Evolutionary conservation across 2,329 filamentous ascomycete genomes (phyloP), one percentile per base, ranked within the genome.

Genomic region (Chlorencoelia australis): DNA sequence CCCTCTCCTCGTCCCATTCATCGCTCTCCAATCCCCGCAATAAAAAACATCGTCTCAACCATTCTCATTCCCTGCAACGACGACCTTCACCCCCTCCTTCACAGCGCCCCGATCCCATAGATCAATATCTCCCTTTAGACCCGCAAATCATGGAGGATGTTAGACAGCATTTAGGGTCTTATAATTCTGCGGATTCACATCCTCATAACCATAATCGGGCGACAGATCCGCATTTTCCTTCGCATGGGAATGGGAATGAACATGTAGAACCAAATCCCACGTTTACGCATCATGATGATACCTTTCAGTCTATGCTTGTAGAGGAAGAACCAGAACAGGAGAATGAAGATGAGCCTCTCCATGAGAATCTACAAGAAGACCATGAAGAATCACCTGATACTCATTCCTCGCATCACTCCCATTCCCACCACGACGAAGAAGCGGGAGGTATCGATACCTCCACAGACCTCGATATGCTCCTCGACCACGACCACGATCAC

Each of bases 131-230:
- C 55, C 72, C 73, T 2, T 64, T 27, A 11, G 74, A 79, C 41
- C 73, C 74, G 2, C 72, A 73, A 24, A 73, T 79, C 31, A 76
- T 77, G 64, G 62, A 67, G 45, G 65, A 68, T 44, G 57, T 68
- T 18, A 59, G 65, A 29, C 55, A 63, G 21, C 62, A 65, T 35
- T 53, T 67, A 3, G 46, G 46, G 2, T 32, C 32, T 5, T 50
- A 48, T 21, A 44, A 48, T 28, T 21, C 35, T 14, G 14, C 31
- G 13, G n/a, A 40, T n/a, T 26, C 35, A 21, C 35, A 38, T 3
- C 31, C 39, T 26, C 35, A 35, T 10, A 36, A 40, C 17, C 28
- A 40, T 37, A 36, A 41, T n/a, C n/a, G n/a, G n/a, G n/a, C n/a
- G n/a, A n/a, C n/a, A n/a, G n/a, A n/a, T n/a, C n/a, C n/a, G n/a